Base-by-base conservation (phyloP, 1,139 yeast genomes). In the Blastobotrys aristatus region DNA sequence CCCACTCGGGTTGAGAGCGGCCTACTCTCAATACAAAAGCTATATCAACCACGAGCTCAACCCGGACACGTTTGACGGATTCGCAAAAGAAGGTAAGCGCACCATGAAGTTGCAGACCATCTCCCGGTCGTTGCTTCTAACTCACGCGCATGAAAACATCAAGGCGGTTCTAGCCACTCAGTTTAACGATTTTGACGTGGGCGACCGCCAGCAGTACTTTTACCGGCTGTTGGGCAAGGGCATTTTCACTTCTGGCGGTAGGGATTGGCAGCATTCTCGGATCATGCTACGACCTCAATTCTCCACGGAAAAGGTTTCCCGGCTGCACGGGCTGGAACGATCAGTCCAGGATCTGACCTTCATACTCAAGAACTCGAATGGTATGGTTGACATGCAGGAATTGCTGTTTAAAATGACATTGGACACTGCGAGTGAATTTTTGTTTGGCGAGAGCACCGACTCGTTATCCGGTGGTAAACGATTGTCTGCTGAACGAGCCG, bases 211-310 rank as follows among this genome's bases (percentile, higher is more conserved):
- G 57, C 57, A 40, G 22, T 53, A 49, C 38, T 69, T 77, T 57
- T 52, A 53, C 39, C 76, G 78, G 4, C 61, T 76, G 22, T 65
- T 78, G 43, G 83, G 83, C 6, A 76, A 75, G 49, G 83, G 84
- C 2, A 77, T 78, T 50, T 78, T 78, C 64, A 77, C 82, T 1
- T 67, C 76, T 33, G 79, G 76, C 49, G 79, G 78, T 10, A 70
- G 65, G 34, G 79, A 76, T 3, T 78, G 84, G 84, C 74, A 76
- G 56, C 79, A 77, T 57, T 72, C 80, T 18, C 66, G 84, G 44
- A 74, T 79, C 1, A 66, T 79, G 76, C 70, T 79, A 56, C 69
- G 82, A 50, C 83, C 84, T 1, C 82, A 77, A 61, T 79, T 79
- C 62, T 70, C 76, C 20, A 68, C 79, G 50, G 80, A 76, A 55